These are phyloP conservation scores for Podosphaera leucotricha DNA, from an alignment of 2,329 filamentous ascomycete genomes.

Conservation along the genomic window DNA sequence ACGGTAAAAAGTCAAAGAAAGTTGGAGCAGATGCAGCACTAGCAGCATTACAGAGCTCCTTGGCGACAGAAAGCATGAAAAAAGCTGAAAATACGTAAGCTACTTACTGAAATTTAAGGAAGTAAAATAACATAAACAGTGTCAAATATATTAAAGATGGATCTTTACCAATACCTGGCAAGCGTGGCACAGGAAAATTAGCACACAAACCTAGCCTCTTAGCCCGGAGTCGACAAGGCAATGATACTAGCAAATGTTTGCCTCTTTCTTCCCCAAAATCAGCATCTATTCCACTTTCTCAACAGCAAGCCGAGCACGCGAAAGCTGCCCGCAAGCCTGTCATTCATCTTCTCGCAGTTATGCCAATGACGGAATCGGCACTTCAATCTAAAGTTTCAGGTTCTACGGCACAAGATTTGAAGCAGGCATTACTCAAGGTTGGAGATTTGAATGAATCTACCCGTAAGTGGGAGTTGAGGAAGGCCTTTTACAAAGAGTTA, in stretches of 20 bases:
- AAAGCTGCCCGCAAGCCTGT: constrained; percentile 29
- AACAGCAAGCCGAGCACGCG: constrained; percentile 27
- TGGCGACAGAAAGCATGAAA: constrained; percentile 21
- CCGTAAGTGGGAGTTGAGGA: constrained; percentile 31
- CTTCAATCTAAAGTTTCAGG: constrained; percentile 28
- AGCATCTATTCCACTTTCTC: constrained; percentile 25
- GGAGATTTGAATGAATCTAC: constrained; percentile 25
- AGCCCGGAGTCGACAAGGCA: constrained; percentile 7
- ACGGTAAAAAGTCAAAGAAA: constrained; percentile 16
- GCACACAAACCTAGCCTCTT: constrained; percentile 12
- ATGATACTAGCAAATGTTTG: constrained; percentile 17
- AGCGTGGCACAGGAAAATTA: constrained; percentile 8
- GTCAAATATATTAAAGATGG: constrained; percentile 18
- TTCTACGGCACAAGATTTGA: constrained; percentile 25
- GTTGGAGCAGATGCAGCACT: constrained; percentile 25
- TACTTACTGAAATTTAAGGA: constrained; percentile 1
- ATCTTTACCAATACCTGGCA: constrained; percentile 6
- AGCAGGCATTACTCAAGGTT: constrained; percentile 30
- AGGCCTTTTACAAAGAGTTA: constrained; percentile 36
- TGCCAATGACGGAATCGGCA: constrained; percentile 25
- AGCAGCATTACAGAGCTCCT: constrained; percentile 23
- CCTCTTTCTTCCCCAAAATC: constrained; percentile 30
- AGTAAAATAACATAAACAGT: constrained; percentile 17
- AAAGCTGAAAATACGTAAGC: constrained; percentile 24
- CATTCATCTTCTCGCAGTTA: constrained; percentile 35